These are phyloP conservation scores for Leccinum boreale DNA, from an alignment of 768 basidiomycete genomes.

Conservation along the genomic window DNA sequence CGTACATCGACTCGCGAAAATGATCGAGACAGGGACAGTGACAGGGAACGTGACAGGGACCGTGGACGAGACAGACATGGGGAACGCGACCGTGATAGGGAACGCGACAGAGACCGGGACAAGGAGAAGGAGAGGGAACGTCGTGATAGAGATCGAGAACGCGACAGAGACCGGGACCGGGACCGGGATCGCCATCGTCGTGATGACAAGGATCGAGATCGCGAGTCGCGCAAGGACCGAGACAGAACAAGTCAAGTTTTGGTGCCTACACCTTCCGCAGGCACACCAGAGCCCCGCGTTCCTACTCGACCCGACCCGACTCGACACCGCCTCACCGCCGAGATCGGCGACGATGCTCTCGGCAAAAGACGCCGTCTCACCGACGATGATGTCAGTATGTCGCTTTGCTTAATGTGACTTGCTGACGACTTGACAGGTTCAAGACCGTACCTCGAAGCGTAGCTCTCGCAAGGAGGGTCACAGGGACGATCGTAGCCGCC, in stretches of 20 bases:
- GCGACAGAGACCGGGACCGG: constrained; percentile 45
- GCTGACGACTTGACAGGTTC: constrained; percentile 39
- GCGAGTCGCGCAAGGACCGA: constrained; percentile 60
- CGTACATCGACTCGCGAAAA: constrained; percentile 34
- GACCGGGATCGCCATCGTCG: constrained; percentile 50
- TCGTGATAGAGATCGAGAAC: constrained; percentile 43
- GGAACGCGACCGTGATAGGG: constrained; percentile 45
- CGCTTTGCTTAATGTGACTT: background rate
- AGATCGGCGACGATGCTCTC: constrained; percentile 57
- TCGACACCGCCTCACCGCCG: constrained; percentile 48
- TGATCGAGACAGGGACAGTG: constrained; percentile 42
- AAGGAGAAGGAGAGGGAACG: constrained; percentile 40
- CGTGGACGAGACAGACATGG: constrained; percentile 45
- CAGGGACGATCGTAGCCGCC: constrained; percentile 69
- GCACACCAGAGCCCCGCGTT: constrained; percentile 50
- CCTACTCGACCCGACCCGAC: constrained; percentile 59
- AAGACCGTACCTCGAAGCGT: constrained; percentile 75
- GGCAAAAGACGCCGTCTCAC: constrained; percentile 67
- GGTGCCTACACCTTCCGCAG: constrained; percentile 27
- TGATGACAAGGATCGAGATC: constrained; percentile 63
- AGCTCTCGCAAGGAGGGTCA: constrained; percentile 74
- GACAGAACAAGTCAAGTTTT: constrained; percentile 39
- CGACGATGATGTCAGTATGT: constrained; percentile 68
- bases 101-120: constrained; percentile 37
- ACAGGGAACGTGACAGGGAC: constrained; percentile 47